A percentile compares a stretch with the other conserved stretches of the same genome.
Evolutionary conservation across 768 basidiomycete genomes (phyloP).

Genomic region (Tylopilus sp.): DNA sequence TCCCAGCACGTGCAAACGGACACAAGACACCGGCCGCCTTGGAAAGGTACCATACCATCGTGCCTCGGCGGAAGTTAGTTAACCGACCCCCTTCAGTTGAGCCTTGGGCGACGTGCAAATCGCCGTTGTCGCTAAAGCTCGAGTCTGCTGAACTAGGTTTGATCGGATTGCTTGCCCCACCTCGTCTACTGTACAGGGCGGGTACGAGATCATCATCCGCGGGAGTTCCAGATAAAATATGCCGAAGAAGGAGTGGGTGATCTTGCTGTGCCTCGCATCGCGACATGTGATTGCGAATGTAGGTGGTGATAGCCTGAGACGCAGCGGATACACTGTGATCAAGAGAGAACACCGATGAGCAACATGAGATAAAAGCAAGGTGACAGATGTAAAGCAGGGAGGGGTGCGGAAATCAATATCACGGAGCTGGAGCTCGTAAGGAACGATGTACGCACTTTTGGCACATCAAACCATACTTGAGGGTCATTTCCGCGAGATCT

Average conservation of each 20-base stretch:
- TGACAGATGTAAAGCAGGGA: conserved; percentile 1
- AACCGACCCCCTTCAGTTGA: conserved; percentile 34
- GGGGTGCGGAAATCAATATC: conserved; percentile 5
- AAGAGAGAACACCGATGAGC: conserved; percentile 1
- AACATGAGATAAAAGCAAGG: conserved; percentile 14
- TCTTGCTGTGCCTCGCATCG: conserved; percentile 72
- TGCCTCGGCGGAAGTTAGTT: conserved; percentile 77
- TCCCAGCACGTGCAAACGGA: conserved; percentile 72
- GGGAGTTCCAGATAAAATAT: conserved; percentile 66
- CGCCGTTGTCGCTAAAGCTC: conserved; percentile 25
- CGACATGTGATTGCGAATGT: conserved; percentile 67
- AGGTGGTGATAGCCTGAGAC: conserved; percentile 80
- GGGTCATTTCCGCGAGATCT: conserved; percentile 72
- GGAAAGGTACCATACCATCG: conserved; percentile 78
- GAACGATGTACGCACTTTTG: conserved; percentile 57
- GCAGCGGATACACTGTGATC: conserved; percentile 65
- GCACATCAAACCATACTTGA: conserved; percentile 62
- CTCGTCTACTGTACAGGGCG: conserved; percentile 65
- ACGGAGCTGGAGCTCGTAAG: conserved; percentile 11
- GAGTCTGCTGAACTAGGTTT: conserved; percentile 18
- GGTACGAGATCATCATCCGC: conserved; percentile 73
- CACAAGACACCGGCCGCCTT: conserved; percentile 72
- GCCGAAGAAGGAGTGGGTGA: conserved; percentile 69
- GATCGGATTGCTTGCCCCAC: conserved; percentile 54
- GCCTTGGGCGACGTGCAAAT: not conserved